Evolutionary conservation across 805 yeast genomes (phyloP).

Genomic region (Scheffersomyces coipomensis): DNA sequence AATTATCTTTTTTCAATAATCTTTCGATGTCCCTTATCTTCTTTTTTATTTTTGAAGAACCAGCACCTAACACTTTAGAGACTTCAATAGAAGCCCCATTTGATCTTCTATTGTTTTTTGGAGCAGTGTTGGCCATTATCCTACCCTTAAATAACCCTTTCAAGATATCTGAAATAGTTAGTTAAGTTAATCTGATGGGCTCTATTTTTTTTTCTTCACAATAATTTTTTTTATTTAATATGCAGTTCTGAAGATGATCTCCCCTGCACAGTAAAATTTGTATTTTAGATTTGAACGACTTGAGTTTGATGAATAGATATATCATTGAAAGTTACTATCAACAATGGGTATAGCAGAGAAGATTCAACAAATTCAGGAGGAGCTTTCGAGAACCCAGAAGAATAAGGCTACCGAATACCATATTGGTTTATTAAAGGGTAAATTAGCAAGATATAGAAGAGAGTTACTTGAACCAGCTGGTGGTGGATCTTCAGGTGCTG

Average conservation of each 20-base stretch:
- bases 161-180: too few relatives aligned
- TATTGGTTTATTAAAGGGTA: constrained; percentile 90
- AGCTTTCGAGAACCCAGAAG: constrained; percentile 92
- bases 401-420: constrained; percentile 98
- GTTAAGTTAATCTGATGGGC: not conserved
- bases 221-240: not conserved
- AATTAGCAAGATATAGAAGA: constrained; percentile 87
- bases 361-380: constrained; percentile 87
- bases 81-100: constrained; percentile 22
- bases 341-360: constrained; percentile 53
- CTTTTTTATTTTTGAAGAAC: constrained; percentile 64
- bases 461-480: constrained; percentile 90
- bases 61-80: constrained; percentile 29
- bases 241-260: not conserved
- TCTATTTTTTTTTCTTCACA: not conserved
- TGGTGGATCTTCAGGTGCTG: constrained; percentile 70
- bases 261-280: constrained; percentile 1
- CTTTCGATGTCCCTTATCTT: constrained; percentile 86
- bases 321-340: too few relatives aligned
- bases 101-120: constrained; percentile 10
- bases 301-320: too few relatives aligned
- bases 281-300: too few relatives aligned
- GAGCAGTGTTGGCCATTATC: constrained; percentile 16
- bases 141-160: not conserved
- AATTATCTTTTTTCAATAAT: constrained; percentile 54